Conservation (phyloP, 2,329 filamentous ascomycete species). For the Monilinia laxa region DNA sequence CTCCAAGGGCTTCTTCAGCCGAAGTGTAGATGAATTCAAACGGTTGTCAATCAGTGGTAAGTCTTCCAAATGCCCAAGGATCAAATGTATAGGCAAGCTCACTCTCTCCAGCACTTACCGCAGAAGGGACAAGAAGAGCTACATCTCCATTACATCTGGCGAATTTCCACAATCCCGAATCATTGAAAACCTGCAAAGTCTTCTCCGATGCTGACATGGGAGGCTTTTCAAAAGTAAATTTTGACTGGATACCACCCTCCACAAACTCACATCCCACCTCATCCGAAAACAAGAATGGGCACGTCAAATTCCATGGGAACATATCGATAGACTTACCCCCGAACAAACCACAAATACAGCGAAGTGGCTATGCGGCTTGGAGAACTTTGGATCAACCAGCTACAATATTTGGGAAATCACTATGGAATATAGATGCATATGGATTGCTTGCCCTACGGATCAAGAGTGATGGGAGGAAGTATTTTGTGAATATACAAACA, state of each 20-base stretch:
- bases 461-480: constrained; percentile 86
- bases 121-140: constrained; percentile 67
- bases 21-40: constrained; percentile 61
- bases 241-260: constrained; percentile 52
- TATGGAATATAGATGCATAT: constrained; percentile 91
- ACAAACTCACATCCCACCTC: constrained; percentile 30
- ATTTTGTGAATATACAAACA: constrained; percentile 94
- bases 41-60: constrained; percentile 57
- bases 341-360: constrained; percentile 70
- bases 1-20: constrained; percentile 55
- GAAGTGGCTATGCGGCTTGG: constrained; percentile 87
- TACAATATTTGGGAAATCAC: constrained; percentile 80
- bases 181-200: constrained; percentile 60
- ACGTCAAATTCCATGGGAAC: constrained; percentile 79
- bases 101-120: constrained; percentile 56
- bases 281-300: constrained; percentile 47
- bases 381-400: constrained; percentile 73
- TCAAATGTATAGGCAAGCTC: constrained; percentile 25
- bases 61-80: constrained; percentile 19
- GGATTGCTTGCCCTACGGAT: constrained; percentile 82
- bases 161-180: constrained; percentile 55
- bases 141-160: constrained; percentile 63
- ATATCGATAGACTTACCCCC: constrained; percentile 84
- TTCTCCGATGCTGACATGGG: constrained; percentile 88
- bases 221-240: constrained; percentile 72